A percentile compares a stretch with the other conserved stretches of the same genome.
phyloP scores from a whole-genome alignment of 768 basidiomycete genomes.

The Mycena capillaripes region DNA sequence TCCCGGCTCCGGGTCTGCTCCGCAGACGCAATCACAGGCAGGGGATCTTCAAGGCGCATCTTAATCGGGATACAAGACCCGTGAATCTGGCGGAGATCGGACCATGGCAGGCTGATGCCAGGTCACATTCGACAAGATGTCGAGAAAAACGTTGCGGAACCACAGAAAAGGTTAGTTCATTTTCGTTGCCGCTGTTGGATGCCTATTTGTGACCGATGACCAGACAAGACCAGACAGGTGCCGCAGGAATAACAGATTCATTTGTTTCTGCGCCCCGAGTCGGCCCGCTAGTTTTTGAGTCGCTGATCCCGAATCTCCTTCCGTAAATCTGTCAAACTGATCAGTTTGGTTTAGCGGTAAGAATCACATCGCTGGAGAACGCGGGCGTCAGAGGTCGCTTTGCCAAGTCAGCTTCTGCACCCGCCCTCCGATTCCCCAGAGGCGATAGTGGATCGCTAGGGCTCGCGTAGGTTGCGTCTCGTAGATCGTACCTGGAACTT shows the following conservation, averaged over 20 bases:
- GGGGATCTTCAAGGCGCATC: background rate
- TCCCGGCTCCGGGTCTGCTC: background rate
- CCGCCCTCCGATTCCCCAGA: background rate
- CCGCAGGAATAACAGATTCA: too few species aligned
- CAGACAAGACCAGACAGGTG: constrained; percentile 13
- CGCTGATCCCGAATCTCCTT: too few species aligned
- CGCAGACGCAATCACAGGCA: too few species aligned
- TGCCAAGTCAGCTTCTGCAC: background rate
- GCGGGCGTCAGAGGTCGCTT: too few species aligned
- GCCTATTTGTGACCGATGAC: background rate
- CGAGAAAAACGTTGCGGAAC: background rate
- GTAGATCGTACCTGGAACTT: background rate
- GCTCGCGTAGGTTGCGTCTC: too few species aligned
- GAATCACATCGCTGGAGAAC: background rate
- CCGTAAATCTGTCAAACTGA: background rate
- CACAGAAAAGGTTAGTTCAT: background rate
- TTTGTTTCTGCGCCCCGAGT: too few species aligned
- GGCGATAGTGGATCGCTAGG: too few species aligned
- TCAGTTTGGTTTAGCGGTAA: background rate
- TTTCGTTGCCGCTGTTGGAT: too few species aligned
- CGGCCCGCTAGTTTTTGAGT: too few species aligned
- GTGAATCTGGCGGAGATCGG: background rate
- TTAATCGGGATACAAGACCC: background rate
- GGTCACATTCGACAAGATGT: background rate
- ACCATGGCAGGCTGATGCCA: too few species aligned